Evolutionary conservation across 2,329 filamentous ascomycete species (phyloP), one percentile per base, ranked within the genome.

Genomic region (Xenoacremonium recifei): DNA sequence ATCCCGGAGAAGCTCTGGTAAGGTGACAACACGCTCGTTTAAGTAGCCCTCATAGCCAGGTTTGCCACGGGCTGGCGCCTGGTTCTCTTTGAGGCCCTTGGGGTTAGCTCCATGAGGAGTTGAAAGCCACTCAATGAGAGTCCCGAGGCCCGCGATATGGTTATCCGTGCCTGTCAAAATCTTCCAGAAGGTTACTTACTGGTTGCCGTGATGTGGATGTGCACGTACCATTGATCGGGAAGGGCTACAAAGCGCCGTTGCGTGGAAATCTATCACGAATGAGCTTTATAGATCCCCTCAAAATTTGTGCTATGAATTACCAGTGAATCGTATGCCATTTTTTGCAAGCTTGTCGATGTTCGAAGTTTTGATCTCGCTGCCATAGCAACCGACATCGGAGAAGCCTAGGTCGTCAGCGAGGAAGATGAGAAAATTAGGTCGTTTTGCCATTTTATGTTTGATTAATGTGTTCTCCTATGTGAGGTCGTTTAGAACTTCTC

Each of bases 211-310:
- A n/a, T n/a, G n/a, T n/a, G n/a, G n/a, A n/a, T n/a, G n/a, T n/a
- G n/a, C n/a, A n/a, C n/a, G n/a, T n/a, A n/a, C n/a, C 80, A 83
- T 83, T 35, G 79, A 75, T 34, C 80, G 68, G 5, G 77, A 79
- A 4, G 80, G 80, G 40, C 77, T 81, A 59, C 78, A 83, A 40
- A 79, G 78, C 6, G 79, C 75, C 0, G 80, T 79, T 2, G 79
- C 75, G 53, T 84, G 79, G 60, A 82, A 82, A 51, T 81, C 77
- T 0, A n/a, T n/a, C n/a, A n/a, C n/a, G n/a, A n/a, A n/a, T n/a
- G n/a, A n/a, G n/a, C n/a, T n/a, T n/a, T n/a, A n/a, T n/a, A n/a
- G n/a, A n/a, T n/a, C n/a, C n/a, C n/a, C n/a, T n/a, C n/a, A n/a
- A n/a, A n/a, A n/a, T n/a, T n/a, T n/a, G n/a, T n/a, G n/a, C n/a